phyloP scores from a whole-genome alignment of 257 asterid genomes.

The Ajuga chamaepitys region DNA sequence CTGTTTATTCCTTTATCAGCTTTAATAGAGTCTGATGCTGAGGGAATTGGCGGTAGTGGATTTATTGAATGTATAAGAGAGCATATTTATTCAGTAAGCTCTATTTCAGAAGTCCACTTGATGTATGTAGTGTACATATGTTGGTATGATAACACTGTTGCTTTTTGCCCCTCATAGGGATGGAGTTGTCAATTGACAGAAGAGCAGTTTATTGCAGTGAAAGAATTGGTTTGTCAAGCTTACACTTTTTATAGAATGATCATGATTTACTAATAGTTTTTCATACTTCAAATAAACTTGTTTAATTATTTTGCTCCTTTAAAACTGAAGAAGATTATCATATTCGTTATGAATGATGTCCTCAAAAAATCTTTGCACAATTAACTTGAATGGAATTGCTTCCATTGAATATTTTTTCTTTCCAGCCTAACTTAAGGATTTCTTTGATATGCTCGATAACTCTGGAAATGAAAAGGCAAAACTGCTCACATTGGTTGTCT shows the following conservation, averaged over 20 bases:
- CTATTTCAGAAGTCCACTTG: conserved; percentile 11
- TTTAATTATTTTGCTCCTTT: not conserved
- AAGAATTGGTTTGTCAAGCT: conserved; percentile 19
- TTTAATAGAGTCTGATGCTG: conserved; percentile 94
- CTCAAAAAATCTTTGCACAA: not conserved
- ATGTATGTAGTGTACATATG: not conserved
- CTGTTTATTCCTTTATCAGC: conserved; percentile 45
- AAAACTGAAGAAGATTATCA: not conserved
- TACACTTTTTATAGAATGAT: not conserved
- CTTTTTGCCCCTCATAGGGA: conserved; percentile 9
- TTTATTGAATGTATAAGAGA: conserved; percentile 93
- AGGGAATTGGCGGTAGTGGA: conserved; percentile 99
- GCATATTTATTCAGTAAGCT: conserved; percentile 83
- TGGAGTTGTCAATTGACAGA: conserved; percentile 18
- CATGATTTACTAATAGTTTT: not conserved
- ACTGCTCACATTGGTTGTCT: not conserved
- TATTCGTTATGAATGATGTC: not conserved
- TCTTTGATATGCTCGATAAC: not conserved
- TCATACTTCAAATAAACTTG: not conserved
- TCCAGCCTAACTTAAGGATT: not conserved
- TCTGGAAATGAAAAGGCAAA: too few relatives aligned
- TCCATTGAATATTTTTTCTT: not conserved
- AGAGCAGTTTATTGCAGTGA: conserved; percentile 22
- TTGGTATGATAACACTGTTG: conserved; percentile 16
- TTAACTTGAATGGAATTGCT: not conserved